Conservation (phyloP, 208 protist species). For the Acanthamoeba sp. region DNA sequence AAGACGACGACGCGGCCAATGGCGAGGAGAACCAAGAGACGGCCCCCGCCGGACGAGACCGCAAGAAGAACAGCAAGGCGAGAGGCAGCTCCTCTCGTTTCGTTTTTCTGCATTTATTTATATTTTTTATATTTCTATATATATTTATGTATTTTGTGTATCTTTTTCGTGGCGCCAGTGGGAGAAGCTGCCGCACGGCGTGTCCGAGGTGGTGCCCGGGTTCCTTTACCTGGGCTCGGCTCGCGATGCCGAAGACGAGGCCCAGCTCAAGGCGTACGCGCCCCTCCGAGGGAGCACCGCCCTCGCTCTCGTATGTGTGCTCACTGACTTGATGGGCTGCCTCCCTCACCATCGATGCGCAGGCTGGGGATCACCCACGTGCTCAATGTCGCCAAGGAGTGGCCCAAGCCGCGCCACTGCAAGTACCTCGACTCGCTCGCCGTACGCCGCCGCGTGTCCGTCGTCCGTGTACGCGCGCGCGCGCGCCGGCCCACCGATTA, state of each 20-base stretch:
- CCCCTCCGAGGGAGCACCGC: too few species aligned
- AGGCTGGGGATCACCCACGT: conserved; percentile 42
- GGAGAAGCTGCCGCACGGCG: conserved; percentile 24
- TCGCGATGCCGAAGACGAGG: conserved; percentile 21
- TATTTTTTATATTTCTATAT: too few species aligned
- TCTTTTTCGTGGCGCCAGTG: neutral
- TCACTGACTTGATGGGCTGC: neutral
- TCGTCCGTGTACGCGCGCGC: too few species aligned
- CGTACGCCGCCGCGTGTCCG: too few species aligned
- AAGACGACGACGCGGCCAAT: neutral
- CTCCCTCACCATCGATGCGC: too few species aligned
- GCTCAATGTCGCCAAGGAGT: conserved; percentile 59
- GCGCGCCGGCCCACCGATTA: too few species aligned
- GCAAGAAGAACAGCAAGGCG: neutral
- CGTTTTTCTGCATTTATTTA: too few species aligned
- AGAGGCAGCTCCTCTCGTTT: neutral
- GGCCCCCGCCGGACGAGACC: neutral
- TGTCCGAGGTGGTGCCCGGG: conserved; percentile 37
- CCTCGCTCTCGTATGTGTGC: too few species aligned
- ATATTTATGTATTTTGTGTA: neutral
- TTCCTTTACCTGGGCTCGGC: conserved; percentile 70
- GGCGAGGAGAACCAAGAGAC: neutral
- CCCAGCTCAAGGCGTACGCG: neutral
- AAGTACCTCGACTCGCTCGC: neutral
- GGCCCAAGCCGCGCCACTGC: conserved; percentile 1